Base-by-base conservation (phyloP, 2,329 filamentous ascomycete genomes). In the Cytospora piceicola region DNA sequence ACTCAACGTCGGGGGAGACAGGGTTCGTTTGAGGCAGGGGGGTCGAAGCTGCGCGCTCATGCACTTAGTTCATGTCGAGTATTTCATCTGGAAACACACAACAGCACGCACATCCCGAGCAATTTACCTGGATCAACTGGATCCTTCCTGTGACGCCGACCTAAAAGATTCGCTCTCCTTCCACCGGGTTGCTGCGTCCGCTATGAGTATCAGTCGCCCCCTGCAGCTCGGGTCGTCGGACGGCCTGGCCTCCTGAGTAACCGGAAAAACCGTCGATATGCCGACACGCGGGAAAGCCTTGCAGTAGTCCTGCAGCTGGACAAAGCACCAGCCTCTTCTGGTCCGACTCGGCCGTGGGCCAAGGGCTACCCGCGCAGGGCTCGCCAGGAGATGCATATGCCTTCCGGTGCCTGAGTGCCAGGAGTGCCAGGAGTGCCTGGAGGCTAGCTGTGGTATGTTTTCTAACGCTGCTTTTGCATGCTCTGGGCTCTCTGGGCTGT, bases 241-340 rank as follows among this genome's bases (percentile, higher is more conserved):
- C 32, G 58, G n/a, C 58, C 52, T 42, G 39, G 39, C 42, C 49
- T 61, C 54, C 64, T n/a, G 24, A 30, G 53, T 55, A 20, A 49
- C 51, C 57, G 46, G 53, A 30, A 51, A 51, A 53, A 32, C n/a
- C 24, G 52, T 62, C 61, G 53, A 55, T 39, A 54, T 53, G 54
- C 61, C 65, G 34, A 42, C 42, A 61, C 46, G 55, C 62, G 58
- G 34, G 52, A 42, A 64, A 58, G 66, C 51, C 52, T 52, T 63
- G 66, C 66, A 67, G 66, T 58, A 67, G 58, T 52, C 52, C 63
- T 63, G 66, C 63, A 67, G 58, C 27, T 32, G 36, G 29, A 51
- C 49, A 60, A 36, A 27, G 30, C 49, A 56, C 36, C 63, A 42
- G 15, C 52, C 49, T 59, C 54, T 56, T 58, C 65, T 61, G 60